Conservation (phyloP, 371 early-diverging fungal species). For the Mortierella sp. region DNA sequence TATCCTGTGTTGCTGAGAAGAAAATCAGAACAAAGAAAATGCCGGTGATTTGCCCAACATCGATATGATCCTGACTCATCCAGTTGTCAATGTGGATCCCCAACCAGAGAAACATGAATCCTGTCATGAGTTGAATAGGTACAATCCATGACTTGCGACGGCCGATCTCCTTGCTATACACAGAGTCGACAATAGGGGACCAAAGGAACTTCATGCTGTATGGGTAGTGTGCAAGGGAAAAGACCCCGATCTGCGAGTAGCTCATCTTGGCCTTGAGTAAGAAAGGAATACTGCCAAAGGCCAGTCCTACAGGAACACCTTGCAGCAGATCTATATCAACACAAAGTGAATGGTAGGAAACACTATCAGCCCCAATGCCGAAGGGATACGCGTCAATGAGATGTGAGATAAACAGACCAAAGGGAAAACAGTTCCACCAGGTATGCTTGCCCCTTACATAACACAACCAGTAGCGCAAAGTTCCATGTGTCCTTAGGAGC, state of each 20-base stretch:
- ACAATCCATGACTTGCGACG: slow-evolving; percentile 97
- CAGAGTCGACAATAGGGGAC: slow-evolving; percentile 96
- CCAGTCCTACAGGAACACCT: slow-evolving; percentile 93
- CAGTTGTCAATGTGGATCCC: slow-evolving; percentile 80
- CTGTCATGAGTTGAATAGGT: slow-evolving; percentile 90
- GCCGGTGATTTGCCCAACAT: slow-evolving; percentile 70
- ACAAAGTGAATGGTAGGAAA: background rate
- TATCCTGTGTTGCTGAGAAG: slow-evolving; percentile 97
- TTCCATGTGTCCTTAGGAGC: slow-evolving; percentile 67
- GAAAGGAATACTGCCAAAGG: slow-evolving; percentile 93
- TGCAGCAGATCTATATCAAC: slow-evolving; percentile 80
- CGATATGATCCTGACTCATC: slow-evolving; percentile 67
- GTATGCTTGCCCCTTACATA: slow-evolving; percentile 63
- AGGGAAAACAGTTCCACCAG: too few relatives aligned
- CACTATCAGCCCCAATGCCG: background rate
- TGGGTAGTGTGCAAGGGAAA: slow-evolving; percentile 94
- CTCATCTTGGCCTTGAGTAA: slow-evolving; percentile 90
- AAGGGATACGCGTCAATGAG: too few relatives aligned
- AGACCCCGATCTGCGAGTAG: slow-evolving; percentile 90
- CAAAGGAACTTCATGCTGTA: slow-evolving; percentile 93
- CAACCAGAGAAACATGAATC: slow-evolving; percentile 79
- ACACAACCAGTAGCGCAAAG: slow-evolving; percentile 71
- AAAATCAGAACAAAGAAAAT: slow-evolving; percentile 84
- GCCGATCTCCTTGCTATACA: slow-evolving; percentile 83
- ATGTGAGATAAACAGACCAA: too few relatives aligned